phyloP scores from a whole-genome alignment of 1,284 basidiomycete genomes.

The Moniliella sp. region DNA sequence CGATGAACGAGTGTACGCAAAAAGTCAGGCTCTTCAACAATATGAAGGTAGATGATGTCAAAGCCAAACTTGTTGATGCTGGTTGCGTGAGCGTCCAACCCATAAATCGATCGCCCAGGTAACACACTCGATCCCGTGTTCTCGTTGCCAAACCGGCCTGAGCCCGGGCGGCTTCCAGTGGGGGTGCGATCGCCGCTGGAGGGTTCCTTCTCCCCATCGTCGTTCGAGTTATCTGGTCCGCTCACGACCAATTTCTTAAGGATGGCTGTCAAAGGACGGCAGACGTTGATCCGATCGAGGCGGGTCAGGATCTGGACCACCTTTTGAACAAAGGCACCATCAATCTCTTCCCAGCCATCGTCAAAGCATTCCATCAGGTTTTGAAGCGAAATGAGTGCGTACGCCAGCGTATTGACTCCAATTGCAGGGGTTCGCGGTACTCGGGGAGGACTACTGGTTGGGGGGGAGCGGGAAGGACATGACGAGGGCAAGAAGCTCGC shows the following conservation, averaged over 20 bases:
- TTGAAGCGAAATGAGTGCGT: conserved; percentile 61
- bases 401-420: conserved; percentile 66
- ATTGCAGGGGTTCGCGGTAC: conserved; percentile 34
- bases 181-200: no score
- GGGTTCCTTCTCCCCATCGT: no score
- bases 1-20: conserved; percentile 21
- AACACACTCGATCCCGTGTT: no score
- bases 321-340: conserved; percentile 50
- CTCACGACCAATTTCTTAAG: conserved; percentile 53
- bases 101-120: not conserved
- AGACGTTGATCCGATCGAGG: conserved; percentile 50
- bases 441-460: conserved; percentile 41
- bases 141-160: no score
- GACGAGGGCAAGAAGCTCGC: conserved; percentile 15
- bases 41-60: conserved; percentile 19
- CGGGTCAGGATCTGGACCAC: conserved; percentile 12
- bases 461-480: conserved; percentile 3
- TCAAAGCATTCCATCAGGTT: conserved; percentile 40
- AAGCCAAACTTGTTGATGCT: conserved; percentile 19
- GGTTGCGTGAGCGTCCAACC: not conserved
- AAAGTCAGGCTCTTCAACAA: conserved; percentile 18
- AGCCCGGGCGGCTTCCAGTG: no score
- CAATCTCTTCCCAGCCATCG: conserved; percentile 48
- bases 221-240: conserved; percentile 10
- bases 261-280: conserved; percentile 83